phyloP scores from a whole-genome alignment of 169 alveolate genomes.

The Eimeria brunetti region DNA sequence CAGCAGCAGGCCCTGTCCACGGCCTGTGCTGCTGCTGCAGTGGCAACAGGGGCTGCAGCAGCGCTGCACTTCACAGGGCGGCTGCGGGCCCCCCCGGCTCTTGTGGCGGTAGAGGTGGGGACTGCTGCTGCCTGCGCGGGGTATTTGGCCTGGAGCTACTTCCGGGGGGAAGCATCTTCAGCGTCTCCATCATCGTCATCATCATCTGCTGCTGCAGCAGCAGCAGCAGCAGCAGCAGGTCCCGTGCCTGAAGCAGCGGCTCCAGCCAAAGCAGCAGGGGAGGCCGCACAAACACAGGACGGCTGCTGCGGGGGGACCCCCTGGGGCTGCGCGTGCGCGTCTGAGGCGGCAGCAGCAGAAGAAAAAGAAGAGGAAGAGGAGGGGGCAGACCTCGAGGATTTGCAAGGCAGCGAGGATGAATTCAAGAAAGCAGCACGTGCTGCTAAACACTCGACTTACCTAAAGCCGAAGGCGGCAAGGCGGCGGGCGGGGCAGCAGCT shows the following conservation, averaged over 20 bases:
- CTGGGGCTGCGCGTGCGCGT: slow-evolving; percentile 11
- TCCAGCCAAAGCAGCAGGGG: background rate
- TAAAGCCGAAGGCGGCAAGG: slow-evolving; percentile 53
- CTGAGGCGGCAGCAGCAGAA: slow-evolving; percentile 5
- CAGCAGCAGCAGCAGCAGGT: background rate
- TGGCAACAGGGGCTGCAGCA: slow-evolving; percentile 14
- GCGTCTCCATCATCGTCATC: no score
- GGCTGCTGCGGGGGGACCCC: slow-evolving; percentile 24
- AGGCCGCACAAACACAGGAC: background rate
- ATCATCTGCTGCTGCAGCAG: background rate
- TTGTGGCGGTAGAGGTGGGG: slow-evolving; percentile 19
- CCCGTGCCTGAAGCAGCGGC: background rate
- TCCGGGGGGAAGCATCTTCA: background rate
- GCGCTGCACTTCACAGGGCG: slow-evolving; percentile 14
- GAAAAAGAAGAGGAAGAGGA: slow-evolving; percentile 6
- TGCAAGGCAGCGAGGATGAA: slow-evolving; percentile 59
- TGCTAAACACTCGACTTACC: background rate
- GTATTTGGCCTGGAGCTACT: background rate
- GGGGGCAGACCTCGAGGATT: slow-evolving; percentile 61
- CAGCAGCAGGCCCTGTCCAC: background rate
- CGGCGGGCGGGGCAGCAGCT: background rate
- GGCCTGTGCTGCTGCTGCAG: background rate
- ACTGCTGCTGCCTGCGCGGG: background rate
- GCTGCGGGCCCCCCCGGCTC: background rate
- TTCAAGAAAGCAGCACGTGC: slow-evolving; percentile 23